These are phyloP conservation scores for Macadamia integrifolia DNA, from an alignment of 164 flowering plant species.

Conservation along the genomic window DNA sequence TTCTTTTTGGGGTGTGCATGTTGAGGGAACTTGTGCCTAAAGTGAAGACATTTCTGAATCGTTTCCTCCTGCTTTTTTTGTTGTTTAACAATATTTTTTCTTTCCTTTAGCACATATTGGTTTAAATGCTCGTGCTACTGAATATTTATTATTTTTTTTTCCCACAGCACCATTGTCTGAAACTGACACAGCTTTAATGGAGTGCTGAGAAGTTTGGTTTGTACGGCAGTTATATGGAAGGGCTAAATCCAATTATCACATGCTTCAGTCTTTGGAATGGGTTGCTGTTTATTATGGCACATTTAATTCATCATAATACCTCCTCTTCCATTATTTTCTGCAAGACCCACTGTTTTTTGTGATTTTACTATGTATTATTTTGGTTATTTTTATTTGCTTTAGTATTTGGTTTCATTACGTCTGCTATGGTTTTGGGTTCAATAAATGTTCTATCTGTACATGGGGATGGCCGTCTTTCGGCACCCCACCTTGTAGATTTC, in stretches of 20 bases:
- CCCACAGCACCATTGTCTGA: slow-evolving; percentile 80
- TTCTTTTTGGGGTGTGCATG: too few species aligned
- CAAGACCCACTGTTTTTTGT: neutral
- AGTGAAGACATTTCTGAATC: neutral
- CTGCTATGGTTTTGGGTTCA: neutral
- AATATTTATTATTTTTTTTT: neutral
- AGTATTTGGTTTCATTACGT: neutral
- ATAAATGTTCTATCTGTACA: too few species aligned
- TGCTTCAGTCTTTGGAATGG: neutral
- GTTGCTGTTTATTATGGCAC: neutral
- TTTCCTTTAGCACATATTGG: neutral
- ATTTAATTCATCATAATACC: too few species aligned
- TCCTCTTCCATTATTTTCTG: neutral
- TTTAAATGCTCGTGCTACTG: neutral
- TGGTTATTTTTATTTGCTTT: neutral
- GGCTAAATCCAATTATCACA: neutral
- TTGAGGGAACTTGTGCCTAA: too few species aligned
- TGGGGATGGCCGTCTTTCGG: too few species aligned
- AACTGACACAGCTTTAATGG: slow-evolving; percentile 79
- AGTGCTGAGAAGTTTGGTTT: slow-evolving; percentile 54
- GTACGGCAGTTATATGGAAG: neutral
- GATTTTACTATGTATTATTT: neutral
- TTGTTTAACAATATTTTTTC: neutral
- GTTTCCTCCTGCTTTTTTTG: neutral
- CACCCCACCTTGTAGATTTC: too few species aligned